Evolutionary conservation across 768 basidiomycete genomes (phyloP).

Genomic region (Tephrocybe sp.): DNA sequence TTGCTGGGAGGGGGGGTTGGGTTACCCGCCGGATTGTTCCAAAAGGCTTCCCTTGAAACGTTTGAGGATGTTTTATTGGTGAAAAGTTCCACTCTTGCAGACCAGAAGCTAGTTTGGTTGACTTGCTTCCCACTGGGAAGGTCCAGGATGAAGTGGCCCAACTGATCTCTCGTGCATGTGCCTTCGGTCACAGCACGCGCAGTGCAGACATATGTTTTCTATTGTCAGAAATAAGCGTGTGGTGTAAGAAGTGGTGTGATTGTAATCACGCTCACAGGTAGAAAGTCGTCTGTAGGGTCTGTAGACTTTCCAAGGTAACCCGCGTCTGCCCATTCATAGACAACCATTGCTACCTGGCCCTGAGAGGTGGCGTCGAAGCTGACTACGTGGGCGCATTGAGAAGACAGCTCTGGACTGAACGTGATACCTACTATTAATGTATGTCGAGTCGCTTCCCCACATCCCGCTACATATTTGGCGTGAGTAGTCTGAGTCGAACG

Average conservation of each 20-base stretch:
- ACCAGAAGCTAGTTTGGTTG: conserved; percentile 86
- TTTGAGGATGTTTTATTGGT: conserved; percentile 30
- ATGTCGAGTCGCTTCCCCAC: conserved; percentile 79
- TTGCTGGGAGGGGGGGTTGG: conserved; percentile 52
- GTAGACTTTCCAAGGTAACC: conserved; percentile 77
- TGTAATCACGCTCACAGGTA: conserved; percentile 55
- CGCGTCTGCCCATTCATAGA: conserved; percentile 95
- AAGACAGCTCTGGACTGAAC: neutral
- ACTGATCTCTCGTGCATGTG: conserved; percentile 64
- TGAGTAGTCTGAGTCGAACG: conserved; percentile 55
- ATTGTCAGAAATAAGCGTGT: conserved; percentile 31
- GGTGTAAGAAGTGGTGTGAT: neutral
- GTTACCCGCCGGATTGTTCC: conserved; percentile 63
- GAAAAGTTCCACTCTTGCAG: conserved; percentile 70
- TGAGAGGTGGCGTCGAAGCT: conserved; percentile 76
- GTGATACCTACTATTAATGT: conserved; percentile 76
- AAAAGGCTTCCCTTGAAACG: conserved; percentile 32
- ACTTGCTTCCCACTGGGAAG: conserved; percentile 61
- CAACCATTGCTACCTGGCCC: conserved; percentile 90
- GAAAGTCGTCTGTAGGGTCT: conserved; percentile 47
- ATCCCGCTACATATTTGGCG: conserved; percentile 95
- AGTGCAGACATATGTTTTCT: conserved; percentile 96
- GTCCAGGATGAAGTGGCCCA: conserved; percentile 90
- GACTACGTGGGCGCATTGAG: conserved; percentile 40
- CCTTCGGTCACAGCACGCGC: conserved; percentile 71